Conservation (phyloP, 2,329 filamentous ascomycete genomes). For the Clonostachys solani region DNA sequence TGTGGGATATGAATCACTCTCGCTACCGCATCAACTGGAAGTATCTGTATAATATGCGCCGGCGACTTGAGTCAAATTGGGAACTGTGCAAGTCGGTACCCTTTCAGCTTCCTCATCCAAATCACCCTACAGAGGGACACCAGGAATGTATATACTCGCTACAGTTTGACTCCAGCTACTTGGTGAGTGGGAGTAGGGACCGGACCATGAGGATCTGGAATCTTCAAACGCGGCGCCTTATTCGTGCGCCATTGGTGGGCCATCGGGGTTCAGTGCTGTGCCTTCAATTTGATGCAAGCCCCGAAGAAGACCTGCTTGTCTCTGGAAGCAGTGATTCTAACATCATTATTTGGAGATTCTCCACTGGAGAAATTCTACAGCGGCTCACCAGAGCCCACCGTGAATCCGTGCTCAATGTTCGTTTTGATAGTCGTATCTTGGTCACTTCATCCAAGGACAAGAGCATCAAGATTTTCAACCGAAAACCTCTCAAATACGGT, state of each 20-base stretch:
- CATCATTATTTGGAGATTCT: conserved; percentile 90
- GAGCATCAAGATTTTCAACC: conserved; percentile 94
- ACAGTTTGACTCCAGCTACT: conserved; percentile 78
- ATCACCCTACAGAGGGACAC: conserved; percentile 77
- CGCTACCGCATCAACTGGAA: conserved; percentile 80
- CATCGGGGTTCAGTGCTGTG: conserved; percentile 88
- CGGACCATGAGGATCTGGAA: conserved; percentile 88
- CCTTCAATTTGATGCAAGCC: conserved; percentile 87
- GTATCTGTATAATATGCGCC: conserved; percentile 85
- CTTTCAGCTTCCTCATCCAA: conserved; percentile 86
- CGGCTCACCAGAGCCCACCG: conserved; percentile 72
- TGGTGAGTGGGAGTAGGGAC: conserved; percentile 93
- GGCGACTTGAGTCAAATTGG: conserved; percentile 87
- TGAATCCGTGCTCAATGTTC: conserved; percentile 90
- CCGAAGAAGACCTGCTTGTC: conserved; percentile 86
- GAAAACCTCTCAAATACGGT: conserved; percentile 59
- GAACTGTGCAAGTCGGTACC: conserved; percentile 74
- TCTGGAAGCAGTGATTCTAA: conserved; percentile 91
- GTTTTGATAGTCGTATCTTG: conserved; percentile 86
- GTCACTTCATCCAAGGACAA: conserved; percentile 98
- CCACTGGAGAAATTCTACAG: conserved; percentile 79
- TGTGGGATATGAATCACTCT: conserved; percentile 41
- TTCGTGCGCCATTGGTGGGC: conserved; percentile 66
- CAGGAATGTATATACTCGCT: conserved; percentile 92
- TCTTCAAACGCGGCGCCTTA: conserved; percentile 73